Evolutionary conservation across 192 early-diverging fungal species (phyloP), one percentile per base, ranked within the genome.

Genomic region (Geranomyces variabilis): DNA sequence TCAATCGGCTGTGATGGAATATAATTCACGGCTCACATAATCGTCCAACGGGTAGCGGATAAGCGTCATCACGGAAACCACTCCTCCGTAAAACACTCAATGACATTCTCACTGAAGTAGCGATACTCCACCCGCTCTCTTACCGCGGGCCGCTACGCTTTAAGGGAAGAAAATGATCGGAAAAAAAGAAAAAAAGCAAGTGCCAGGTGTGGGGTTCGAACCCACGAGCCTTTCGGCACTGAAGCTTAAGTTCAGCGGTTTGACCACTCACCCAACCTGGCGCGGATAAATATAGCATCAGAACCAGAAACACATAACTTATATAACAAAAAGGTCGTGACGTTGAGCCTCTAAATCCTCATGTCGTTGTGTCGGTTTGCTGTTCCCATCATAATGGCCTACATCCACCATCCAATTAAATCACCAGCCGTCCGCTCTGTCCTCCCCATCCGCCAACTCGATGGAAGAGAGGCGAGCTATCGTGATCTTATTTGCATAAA

Each of bases 121-220:
- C n/a, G n/a, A n/a, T n/a, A n/a, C n/a, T n/a, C n/a, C n/a, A n/a
- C n/a, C n/a, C n/a, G n/a, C n/a, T n/a, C n/a, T n/a, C n/a, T n/a
- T n/a, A n/a, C n/a, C n/a, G n/a, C n/a, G n/a, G n/a, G n/a, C n/a
- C n/a, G n/a, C n/a, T n/a, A n/a, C n/a, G n/a, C n/a, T n/a, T n/a
- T n/a, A n/a, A n/a, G n/a, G n/a, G n/a, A n/a, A n/a, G n/a, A n/a
- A n/a, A n/a, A n/a, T n/a, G n/a, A n/a, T n/a, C n/a, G n/a, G n/a
- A n/a, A n/a, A n/a, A 53, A 53, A 26, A 53, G 19, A 26, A 62
- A 62, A 30, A 62, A 41, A 75, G 21, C 73, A 47, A 70, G 51
- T 77, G 80, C 80, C 74, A 63, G 75, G 75, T 78, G 81, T 80
- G 79, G 81, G 81, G 74, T 82, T 82, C 73, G 81, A 82, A 82